Evolutionary conservation across 1,139 yeast species (phyloP).

Genomic region (Arxiozyma telluris): DNA sequence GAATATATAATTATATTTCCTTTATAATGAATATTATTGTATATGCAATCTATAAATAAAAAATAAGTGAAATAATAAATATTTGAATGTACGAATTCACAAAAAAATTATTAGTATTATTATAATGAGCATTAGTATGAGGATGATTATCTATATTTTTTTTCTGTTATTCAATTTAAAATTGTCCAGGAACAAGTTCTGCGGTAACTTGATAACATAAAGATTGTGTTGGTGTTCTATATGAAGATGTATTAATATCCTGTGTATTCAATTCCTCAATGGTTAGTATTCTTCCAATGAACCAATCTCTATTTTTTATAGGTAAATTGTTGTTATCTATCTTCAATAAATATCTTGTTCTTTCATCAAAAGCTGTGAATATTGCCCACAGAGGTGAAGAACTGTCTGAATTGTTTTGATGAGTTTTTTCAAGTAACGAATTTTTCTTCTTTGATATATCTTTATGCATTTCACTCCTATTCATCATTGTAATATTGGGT

Average conservation of each 20-base stretch:
- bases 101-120: not conserved
- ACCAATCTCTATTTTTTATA: slow-evolving; percentile 25
- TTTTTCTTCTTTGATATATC: not conserved
- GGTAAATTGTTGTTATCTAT: slow-evolving; percentile 12
- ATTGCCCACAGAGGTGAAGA: slow-evolving; percentile 27
- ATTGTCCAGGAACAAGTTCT: slow-evolving; percentile 8
- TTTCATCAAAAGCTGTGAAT: slow-evolving; percentile 28
- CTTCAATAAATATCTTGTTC: slow-evolving; percentile 22
- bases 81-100: not conserved
- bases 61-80: not conserved
- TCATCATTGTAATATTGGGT: slow-evolving; percentile 6
- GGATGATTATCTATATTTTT: too few relatives aligned
- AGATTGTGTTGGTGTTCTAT: slow-evolving; percentile 20
- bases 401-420: not conserved
- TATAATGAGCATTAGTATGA: too few relatives aligned
- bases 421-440: not conserved
- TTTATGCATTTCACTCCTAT: not conserved
- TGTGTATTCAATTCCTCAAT: slow-evolving; percentile 14
- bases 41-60: not conserved
- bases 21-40: not conserved
- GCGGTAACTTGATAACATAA: slow-evolving; percentile 29
- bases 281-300: slow-evolving; percentile 23
- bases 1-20: not conserved
- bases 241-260: slow-evolving; percentile 15
- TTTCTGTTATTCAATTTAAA: not conserved